These are phyloP conservation scores for Saccharum hybrid DNA, from an alignment of 202 grass and related monocot species.

Conservation along the genomic window DNA sequence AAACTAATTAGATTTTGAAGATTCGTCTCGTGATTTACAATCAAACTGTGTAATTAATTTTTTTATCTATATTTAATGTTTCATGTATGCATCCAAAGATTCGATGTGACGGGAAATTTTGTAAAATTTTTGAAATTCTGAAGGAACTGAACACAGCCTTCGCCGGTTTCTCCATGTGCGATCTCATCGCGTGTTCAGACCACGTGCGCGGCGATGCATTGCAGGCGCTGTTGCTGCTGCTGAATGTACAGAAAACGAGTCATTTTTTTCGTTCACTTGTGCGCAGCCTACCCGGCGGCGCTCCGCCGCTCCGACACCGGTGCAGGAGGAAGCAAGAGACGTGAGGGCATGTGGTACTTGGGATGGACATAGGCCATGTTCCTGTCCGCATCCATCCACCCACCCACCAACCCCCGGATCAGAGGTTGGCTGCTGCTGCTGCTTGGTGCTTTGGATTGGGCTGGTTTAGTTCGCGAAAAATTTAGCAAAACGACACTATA, in stretches of 20 bases:
- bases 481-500: too few species aligned
- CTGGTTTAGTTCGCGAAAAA: too few species aligned
- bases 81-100: too few species aligned
- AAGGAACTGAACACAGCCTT: too few species aligned
- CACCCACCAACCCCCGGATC: not conserved
- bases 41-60: too few species aligned
- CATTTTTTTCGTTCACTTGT: too few species aligned
- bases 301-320: too few species aligned
- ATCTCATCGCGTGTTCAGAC: not conserved
- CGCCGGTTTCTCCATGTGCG: not conserved
- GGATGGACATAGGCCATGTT: not conserved
- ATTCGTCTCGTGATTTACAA: too few species aligned
- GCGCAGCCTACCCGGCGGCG: not conserved
- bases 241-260: not conserved
- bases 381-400: slow-evolving; percentile 4
- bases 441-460: not conserved
- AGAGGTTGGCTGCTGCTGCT: not conserved
- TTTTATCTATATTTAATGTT: too few species aligned
- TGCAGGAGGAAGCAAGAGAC: not conserved
- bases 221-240: not conserved
- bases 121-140: too few species aligned
- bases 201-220: not conserved
- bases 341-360: not conserved
- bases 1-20: too few species aligned
- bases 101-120: too few species aligned